These are phyloP conservation scores for Macrocybe gigantea DNA, from an alignment of 768 basidiomycete genomes.

Conservation along the genomic window DNA sequence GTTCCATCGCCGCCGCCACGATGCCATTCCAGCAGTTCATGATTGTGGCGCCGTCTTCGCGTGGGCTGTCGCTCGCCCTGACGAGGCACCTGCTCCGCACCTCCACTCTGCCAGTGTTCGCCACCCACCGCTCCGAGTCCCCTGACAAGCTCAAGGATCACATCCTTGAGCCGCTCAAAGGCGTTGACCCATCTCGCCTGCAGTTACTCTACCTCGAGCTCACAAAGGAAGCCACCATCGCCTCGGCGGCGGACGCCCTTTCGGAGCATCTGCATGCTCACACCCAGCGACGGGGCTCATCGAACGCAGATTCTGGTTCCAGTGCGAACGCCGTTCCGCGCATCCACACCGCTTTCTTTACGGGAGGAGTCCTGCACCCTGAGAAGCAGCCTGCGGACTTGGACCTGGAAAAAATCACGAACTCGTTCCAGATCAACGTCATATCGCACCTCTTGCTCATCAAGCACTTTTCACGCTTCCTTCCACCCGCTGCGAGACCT, in stretches of 20 bases:
- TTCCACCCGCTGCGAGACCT: slow-evolving; percentile 27
- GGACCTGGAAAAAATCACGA: slow-evolving; percentile 29
- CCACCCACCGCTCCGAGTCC: slow-evolving; percentile 41
- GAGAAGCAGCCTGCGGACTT: slow-evolving; percentile 49
- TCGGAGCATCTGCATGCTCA: slow-evolving; percentile 19
- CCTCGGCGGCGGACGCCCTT: slow-evolving; percentile 38
- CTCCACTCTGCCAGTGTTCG: slow-evolving; percentile 47
- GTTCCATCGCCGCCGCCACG: not conserved
- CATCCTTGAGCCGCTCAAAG: slow-evolving; percentile 36
- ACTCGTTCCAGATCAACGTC: slow-evolving; percentile 53
- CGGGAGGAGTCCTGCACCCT: slow-evolving; percentile 49
- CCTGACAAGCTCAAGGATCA: slow-evolving; percentile 28
- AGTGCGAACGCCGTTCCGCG: slow-evolving; percentile 12
- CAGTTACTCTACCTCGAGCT: slow-evolving; percentile 45
- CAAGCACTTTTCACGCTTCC: slow-evolving; percentile 57
- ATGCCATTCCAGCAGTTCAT: slow-evolving; percentile 33
- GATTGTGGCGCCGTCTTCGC: slow-evolving; percentile 48
- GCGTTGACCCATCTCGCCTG: slow-evolving; percentile 39
- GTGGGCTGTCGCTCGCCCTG: slow-evolving; percentile 51
- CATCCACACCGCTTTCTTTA: slow-evolving; percentile 50
- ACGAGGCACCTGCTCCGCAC: slow-evolving; percentile 46
- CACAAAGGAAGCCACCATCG: slow-evolving; percentile 44
- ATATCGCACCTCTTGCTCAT: slow-evolving; percentile 55
- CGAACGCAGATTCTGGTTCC: slow-evolving; percentile 16
- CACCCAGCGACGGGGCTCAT: no score